Percentiles rank a stretch among this genome's conserved stretches.
Conservation (phyloP, 768 basidiomycete genomes). For the Astraeus odoratus region DNA sequence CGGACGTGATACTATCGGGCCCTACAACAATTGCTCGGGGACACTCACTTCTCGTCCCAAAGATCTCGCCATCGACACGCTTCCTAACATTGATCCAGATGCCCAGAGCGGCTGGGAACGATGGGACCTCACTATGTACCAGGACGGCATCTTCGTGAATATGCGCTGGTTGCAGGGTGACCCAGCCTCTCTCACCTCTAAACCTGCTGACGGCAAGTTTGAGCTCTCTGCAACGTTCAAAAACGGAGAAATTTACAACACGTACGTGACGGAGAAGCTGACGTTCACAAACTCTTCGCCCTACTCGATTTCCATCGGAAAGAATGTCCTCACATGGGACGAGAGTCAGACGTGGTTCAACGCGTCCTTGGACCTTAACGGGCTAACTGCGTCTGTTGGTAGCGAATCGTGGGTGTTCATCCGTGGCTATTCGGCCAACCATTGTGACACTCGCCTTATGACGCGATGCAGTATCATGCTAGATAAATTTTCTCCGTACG, state of each 20-base stretch:
- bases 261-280: conserved; percentile 4
- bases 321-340: conserved; percentile 11
- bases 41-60: conserved; percentile 1
- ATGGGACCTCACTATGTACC: conserved; percentile 10
- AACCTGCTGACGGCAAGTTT: conserved; percentile 4
- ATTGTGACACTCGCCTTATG: background rate
- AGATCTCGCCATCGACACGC: conserved; percentile 8
- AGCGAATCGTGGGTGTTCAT: conserved; percentile 4
- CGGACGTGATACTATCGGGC: conserved; percentile 9
- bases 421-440: background rate
- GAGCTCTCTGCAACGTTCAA: conserved; percentile 9
- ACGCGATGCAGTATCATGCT: conserved; percentile 3
- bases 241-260: conserved; percentile 4
- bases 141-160: conserved; percentile 8
- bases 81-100: conserved; percentile 8
- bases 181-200: conserved; percentile 1
- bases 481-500: conserved; percentile 8
- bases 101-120: conserved; percentile 4
- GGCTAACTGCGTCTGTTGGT: conserved; percentile 3
- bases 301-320: conserved; percentile 10
- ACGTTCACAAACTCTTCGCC: conserved; percentile 5
- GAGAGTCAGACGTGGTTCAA: conserved; percentile 12
- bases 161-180: conserved; percentile 11
- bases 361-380: conserved; percentile 5
- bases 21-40: conserved; percentile 13